Percentiles rank a stretch among this genome's conserved stretches.
phyloP scores from a whole-genome alignment of 257 asterid species.

The Nicotiana tomentosiformis region DNA sequence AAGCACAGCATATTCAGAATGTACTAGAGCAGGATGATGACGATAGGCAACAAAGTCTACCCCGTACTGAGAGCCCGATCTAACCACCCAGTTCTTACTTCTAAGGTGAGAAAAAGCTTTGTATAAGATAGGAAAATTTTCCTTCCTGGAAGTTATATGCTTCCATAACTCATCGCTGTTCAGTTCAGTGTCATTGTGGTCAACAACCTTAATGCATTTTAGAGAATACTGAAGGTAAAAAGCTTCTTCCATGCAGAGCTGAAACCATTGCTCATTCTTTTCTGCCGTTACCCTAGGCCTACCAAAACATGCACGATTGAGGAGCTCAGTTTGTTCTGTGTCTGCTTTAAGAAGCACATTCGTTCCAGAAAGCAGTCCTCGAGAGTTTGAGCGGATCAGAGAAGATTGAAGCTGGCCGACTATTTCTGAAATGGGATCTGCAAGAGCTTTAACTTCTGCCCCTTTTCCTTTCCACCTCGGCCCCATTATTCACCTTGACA shows the following conservation, averaged over 20 bases:
- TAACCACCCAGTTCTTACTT: conserved; percentile 72
- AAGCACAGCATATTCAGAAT: conserved; percentile 77
- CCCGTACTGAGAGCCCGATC: conserved; percentile 64
- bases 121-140: conserved; percentile 29
- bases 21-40: conserved; percentile 81
- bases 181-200: conserved; percentile 24
- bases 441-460: conserved; percentile 33
- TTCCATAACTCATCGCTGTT: conserved; percentile 46
- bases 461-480: conserved; percentile 52
- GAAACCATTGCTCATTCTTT: conserved; percentile 64
- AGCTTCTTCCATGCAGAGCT: conserved; percentile 65
- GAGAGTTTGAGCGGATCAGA: conserved; percentile 35
- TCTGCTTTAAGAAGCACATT: conserved; percentile 50
- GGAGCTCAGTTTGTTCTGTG: conserved; percentile 43
- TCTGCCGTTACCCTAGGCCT: conserved; percentile 42
- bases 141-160: conserved; percentile 31
- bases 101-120: conserved; percentile 78
- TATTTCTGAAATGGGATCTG: conserved; percentile 37
- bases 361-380: conserved; percentile 51
- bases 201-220: conserved; percentile 53
- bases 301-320: conserved; percentile 65
- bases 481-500: conserved; percentile 20
- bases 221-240: conserved; percentile 43
- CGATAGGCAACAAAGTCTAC: conserved; percentile 79
- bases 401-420: conserved; percentile 51